A percentile compares a stretch with the other conserved stretches of the same genome.
phyloP scores from a whole-genome alignment of 495 filamentous ascomycete genomes.

The Cryomyces minteri region DNA sequence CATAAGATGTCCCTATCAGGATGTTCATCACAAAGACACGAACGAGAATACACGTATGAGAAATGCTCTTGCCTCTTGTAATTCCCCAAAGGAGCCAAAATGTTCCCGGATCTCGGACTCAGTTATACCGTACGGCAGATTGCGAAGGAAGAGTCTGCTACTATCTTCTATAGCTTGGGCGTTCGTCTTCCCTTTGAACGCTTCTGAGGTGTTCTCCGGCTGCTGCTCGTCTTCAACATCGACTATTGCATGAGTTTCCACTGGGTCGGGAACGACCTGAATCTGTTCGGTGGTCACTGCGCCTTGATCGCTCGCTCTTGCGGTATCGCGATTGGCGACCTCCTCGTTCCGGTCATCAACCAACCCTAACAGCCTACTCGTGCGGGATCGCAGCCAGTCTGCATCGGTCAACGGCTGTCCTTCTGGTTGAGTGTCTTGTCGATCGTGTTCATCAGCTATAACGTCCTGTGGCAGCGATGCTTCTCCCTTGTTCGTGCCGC shows the following conservation, averaged over 20 bases:
- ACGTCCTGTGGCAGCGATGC: no score
- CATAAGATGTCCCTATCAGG: constrained; percentile 99
- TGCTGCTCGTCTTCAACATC: constrained; percentile 11
- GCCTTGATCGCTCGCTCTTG: neutral
- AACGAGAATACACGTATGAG: constrained; percentile 2
- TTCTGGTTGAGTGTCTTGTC: no score
- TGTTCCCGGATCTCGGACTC: constrained; percentile 56
- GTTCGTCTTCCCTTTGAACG: constrained; percentile 3
- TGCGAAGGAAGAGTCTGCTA: constrained; percentile 69
- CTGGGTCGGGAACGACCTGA: neutral
- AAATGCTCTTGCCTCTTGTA: constrained; percentile 63
- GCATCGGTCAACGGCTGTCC: constrained; percentile 40
- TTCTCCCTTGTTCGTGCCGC: neutral
- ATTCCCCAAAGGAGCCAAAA: constrained; percentile 49
- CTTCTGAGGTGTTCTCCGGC: neutral
- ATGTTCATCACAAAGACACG: constrained; percentile 67
- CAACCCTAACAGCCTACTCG: constrained; percentile 75
- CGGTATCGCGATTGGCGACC: neutral
- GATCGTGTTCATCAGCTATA: neutral
- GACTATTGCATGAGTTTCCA: constrained; percentile 7
- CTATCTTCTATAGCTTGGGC: constrained; percentile 32
- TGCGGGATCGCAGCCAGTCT: constrained; percentile 87
- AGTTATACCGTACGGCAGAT: constrained; percentile 64
- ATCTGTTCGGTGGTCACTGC: neutral
- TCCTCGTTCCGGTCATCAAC: constrained; percentile 43